Base-by-base conservation (phyloP, 768 basidiomycete genomes). In the Rhizopogon vulgaris region DNA sequence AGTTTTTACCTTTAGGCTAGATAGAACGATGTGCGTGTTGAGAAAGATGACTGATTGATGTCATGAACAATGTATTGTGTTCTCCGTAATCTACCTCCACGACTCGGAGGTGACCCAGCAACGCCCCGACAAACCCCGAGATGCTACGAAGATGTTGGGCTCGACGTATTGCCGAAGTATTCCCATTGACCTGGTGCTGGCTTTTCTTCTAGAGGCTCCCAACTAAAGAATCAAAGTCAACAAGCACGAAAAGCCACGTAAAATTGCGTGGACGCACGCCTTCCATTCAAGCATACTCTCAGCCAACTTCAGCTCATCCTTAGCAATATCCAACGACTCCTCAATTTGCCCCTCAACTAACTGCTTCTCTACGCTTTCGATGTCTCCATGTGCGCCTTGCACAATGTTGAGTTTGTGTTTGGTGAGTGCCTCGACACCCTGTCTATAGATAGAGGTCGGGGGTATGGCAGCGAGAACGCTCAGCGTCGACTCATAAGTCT, bases 241-340 rank as follows among this genome's bases (percentile, higher is more conserved):
- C 52, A 38, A 39, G n/a, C 25, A 30, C 12, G 45, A 30, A 34
- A 38, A 34, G 53, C 50, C 36, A 53, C 38, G 42, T 4, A 56
- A 7, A 38, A 45, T 46, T 27, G 49, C 17, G n/a, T 41, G 10
- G 49, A 86, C 93, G 68, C 68, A 97, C 94, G 89, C 81, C 73
- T 94, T 95, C 93, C 92, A 98, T 64, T 94, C 87, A n/a, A 85
- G 63, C 86, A 96, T 89, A 71, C 89, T 89, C 30, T 73, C 73
- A 4, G 77, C 89, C 37, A 97, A 74, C 51, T 72, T 74, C 51
- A 91, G 73, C 69, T 98, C 94, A 63, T 88, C 87, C 58, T 83
- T 71, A 10, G 94, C 94, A 68, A 90, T 82, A 58, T 82, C 78
- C 60, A 98, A 61, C 32, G 87, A 79, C 68, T 92, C 78, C 73